Evolutionary conservation across 805 yeast species (phyloP).

Genomic region (Metschnikowia baotianmanensis): DNA sequence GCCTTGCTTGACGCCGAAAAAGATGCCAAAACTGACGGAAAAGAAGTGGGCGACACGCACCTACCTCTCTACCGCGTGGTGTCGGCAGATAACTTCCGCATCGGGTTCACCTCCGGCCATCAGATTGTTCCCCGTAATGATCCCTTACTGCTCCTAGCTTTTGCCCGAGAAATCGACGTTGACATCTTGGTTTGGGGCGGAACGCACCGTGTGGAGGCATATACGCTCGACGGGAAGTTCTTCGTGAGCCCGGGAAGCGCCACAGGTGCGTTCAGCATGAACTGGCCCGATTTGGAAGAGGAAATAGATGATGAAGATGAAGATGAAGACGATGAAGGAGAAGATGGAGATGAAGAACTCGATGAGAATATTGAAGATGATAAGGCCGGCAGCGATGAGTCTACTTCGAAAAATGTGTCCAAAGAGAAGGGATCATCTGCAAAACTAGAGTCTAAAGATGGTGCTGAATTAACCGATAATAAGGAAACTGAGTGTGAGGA

Average conservation of each 20-base stretch:
- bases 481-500: neutral
- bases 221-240: slow-evolving; percentile 86
- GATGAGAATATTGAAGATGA: neutral
- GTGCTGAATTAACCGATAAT: neutral
- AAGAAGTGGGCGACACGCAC: slow-evolving; percentile 10
- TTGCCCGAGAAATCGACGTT: slow-evolving; percentile 89
- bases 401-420: neutral
- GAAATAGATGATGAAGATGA: slow-evolving; percentile 40
- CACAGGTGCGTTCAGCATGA: slow-evolving; percentile 79
- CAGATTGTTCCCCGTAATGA: slow-evolving; percentile 82
- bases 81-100: slow-evolving; percentile 64
- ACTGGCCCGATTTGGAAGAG: slow-evolving; percentile 56
- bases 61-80: slow-evolving; percentile 66
- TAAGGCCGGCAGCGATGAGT: neutral
- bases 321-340: slow-evolving; percentile 46
- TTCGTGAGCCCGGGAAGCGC: slow-evolving; percentile 97
- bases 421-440: neutral
- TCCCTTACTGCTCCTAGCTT: slow-evolving; percentile 74
- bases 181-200: slow-evolving; percentile 93
- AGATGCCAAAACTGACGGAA: too few relatives aligned
- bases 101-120: slow-evolving; percentile 85
- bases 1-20: slow-evolving; percentile 17
- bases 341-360: slow-evolving; percentile 31
- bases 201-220: slow-evolving; percentile 89
- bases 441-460: neutral